phyloP scores from a whole-genome alignment of 2,329 filamentous ascomycete species.

The Hypomyces rosellus region DNA sequence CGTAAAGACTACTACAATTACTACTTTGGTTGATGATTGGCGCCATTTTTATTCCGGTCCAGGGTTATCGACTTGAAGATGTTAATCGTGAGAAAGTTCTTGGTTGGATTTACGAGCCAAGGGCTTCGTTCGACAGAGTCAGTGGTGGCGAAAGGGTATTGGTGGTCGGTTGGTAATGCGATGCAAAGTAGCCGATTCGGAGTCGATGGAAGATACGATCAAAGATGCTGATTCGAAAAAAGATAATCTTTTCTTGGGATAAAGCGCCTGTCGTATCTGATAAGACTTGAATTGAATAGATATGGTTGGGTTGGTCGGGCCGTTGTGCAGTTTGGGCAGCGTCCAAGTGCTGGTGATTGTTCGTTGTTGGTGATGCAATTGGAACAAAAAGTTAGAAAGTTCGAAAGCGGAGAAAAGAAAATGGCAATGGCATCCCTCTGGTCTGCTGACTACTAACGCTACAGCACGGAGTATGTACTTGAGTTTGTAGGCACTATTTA shows the following conservation, averaged over 20 bases:
- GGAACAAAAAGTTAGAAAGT: background rate
- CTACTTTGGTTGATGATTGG: slow-evolving; percentile 65
- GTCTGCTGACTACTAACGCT: no score
- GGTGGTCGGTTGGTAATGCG: background rate
- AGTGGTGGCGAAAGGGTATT: slow-evolving; percentile 3
- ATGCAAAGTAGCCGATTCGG: no score
- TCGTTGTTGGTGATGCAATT: background rate
- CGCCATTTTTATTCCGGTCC: slow-evolving; percentile 43
- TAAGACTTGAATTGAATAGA: no score
- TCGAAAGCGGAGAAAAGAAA: background rate
- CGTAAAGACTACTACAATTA: slow-evolving; percentile 72
- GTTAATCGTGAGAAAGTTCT: background rate
- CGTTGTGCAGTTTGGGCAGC: no score
- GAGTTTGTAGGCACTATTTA: no score
- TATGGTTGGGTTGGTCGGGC: no score
- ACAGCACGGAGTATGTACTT: no score
- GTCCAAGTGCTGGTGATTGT: no score
- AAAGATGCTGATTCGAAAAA: no score
- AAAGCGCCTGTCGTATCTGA: no score
- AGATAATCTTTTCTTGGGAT: no score
- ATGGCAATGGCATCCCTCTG: background rate
- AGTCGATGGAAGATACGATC: no score
- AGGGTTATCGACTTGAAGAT: slow-evolving; percentile 12
- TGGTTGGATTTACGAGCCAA: slow-evolving; percentile 7
- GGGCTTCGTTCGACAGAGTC: slow-evolving; percentile 10